A percentile compares a stretch with the other conserved stretches of the same genome.
These are phyloP conservation scores for Penicillium atrosanguineum DNA, from an alignment of 495 filamentous ascomycete genomes.

Conservation along the genomic window DNA sequence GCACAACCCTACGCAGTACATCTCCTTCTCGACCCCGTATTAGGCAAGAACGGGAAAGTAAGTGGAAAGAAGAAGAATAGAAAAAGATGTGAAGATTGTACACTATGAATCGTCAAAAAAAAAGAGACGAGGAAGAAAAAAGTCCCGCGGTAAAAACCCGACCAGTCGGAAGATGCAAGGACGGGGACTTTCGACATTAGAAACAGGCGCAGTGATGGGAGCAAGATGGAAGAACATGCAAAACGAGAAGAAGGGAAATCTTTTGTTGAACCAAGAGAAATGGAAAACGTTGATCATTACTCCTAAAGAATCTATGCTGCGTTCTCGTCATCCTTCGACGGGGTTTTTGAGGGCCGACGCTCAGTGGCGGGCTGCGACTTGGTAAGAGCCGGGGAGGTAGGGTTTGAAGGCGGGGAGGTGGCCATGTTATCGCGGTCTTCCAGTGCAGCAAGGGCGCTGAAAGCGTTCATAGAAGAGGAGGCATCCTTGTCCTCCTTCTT, in stretches of 20 bases:
- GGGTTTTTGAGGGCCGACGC: constrained; percentile 49
- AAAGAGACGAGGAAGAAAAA: constrained; percentile 13
- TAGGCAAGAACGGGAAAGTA: not conserved
- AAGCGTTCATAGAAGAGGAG: constrained; percentile 75
- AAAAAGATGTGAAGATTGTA: constrained; percentile 35
- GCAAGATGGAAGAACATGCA: constrained; percentile 18
- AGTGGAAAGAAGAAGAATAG: constrained; percentile 8
- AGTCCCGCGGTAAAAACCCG: constrained; percentile 23
- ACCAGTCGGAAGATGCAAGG: constrained; percentile 38
- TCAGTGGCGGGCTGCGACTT: constrained; percentile 52
- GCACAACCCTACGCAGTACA: not conserved
- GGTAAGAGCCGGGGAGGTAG: constrained; percentile 54
- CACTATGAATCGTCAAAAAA: constrained; percentile 25
- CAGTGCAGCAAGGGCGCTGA: constrained; percentile 63
- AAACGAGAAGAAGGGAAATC: constrained; percentile 30
- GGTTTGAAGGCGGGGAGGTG: constrained; percentile 57
- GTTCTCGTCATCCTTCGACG: constrained; percentile 45
- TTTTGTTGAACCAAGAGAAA: constrained; percentile 37
- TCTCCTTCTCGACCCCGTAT: not conserved
- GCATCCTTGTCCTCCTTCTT: constrained; percentile 68
- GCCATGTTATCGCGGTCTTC: constrained; percentile 57
- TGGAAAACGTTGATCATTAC: constrained; percentile 46
- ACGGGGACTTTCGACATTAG: constrained; percentile 19
- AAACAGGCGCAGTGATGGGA: constrained; percentile 11
- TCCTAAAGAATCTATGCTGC: constrained; percentile 47